Evolutionary conservation across 2,329 filamentous ascomycete genomes (phyloP).

Genomic region (Colletotrichum liaoningense): DNA sequence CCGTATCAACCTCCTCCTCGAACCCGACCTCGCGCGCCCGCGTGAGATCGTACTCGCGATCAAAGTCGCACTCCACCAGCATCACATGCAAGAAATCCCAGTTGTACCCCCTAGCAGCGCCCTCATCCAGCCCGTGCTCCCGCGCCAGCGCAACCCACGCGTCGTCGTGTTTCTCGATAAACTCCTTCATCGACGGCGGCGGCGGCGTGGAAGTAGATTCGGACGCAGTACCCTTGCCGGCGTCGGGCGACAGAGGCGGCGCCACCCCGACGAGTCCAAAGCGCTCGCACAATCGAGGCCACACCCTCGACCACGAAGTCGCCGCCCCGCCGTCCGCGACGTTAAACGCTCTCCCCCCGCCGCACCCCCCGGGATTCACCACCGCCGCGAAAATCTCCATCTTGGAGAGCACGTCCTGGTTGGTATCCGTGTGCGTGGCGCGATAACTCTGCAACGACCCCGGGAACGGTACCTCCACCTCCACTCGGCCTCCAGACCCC

Average conservation of each 20-base stretch:
- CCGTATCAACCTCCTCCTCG: slow-evolving; percentile 32
- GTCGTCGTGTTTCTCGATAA: slow-evolving; percentile 26
- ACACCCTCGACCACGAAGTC: slow-evolving; percentile 33
- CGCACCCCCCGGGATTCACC: slow-evolving; percentile 22
- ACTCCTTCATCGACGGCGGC: slow-evolving; percentile 7
- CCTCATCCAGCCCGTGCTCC: slow-evolving; percentile 22
- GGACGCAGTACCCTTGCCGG: slow-evolving; percentile 1
- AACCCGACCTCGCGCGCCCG: slow-evolving; percentile 32
- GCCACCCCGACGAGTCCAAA: slow-evolving; percentile 33
- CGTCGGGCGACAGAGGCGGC: background rate
- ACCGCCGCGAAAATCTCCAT: slow-evolving; percentile 37
- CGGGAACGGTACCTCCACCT: slow-evolving; percentile 33
- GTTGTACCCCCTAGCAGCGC: background rate
- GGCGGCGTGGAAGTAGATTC: too few relatives aligned
- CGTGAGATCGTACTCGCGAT: slow-evolving; percentile 37
- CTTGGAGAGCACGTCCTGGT: slow-evolving; percentile 35
- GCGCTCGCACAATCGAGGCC: slow-evolving; percentile 32
- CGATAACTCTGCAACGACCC: slow-evolving; percentile 27
- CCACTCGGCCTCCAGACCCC: too few relatives aligned
- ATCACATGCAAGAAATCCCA: slow-evolving; percentile 33
- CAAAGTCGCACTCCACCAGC: slow-evolving; percentile 37
- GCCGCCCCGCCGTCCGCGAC: slow-evolving; percentile 31
- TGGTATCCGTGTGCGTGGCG: slow-evolving; percentile 36
- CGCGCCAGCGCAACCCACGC: slow-evolving; percentile 27
- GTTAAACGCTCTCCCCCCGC: slow-evolving; percentile 33